A percentile compares a stretch with the other conserved stretches of the same genome.
These are phyloP conservation scores for Monsonia emarginata DNA, from an alignment of 441 rosid species.

Conservation along the genomic window DNA sequence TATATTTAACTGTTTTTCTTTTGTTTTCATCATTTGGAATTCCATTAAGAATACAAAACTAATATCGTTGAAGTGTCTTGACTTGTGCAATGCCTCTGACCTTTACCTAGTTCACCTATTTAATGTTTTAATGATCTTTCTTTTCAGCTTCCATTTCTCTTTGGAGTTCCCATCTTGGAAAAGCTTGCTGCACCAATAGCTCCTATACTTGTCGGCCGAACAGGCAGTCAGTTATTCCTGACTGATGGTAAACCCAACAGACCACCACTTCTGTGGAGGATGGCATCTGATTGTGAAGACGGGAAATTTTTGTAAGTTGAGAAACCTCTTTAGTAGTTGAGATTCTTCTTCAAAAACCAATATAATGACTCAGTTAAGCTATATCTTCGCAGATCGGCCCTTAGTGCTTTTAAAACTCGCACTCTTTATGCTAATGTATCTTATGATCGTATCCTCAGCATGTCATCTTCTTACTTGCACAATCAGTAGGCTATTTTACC, in stretches of 20 bases:
- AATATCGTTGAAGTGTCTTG: too few relatives aligned
- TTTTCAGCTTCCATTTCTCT: constrained; percentile 70
- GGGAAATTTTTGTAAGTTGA: constrained; percentile 57
- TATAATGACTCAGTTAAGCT: constrained; percentile 14
- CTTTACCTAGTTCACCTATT: not conserved
- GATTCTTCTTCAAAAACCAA: constrained; percentile 7
- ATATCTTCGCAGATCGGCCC: constrained; percentile 45
- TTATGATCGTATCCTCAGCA: constrained; percentile 73
- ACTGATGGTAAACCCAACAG: constrained; percentile 67
- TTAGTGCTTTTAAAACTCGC: constrained; percentile 63
- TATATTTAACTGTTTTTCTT: too few relatives aligned
- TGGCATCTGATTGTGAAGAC: constrained; percentile 71
- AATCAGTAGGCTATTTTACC: constrained; percentile 10
- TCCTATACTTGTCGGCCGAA: constrained; percentile 53
- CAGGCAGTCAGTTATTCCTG: constrained; percentile 77
- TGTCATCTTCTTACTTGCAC: not conserved
- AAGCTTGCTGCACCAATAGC: constrained; percentile 76
- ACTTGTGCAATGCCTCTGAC: too few relatives aligned
- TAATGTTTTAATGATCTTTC: constrained; percentile 2
- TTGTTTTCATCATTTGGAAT: too few relatives aligned
- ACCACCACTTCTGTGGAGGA: constrained; percentile 74
- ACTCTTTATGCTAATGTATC: constrained; percentile 76
- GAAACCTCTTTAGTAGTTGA: constrained; percentile 2
- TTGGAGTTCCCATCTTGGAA: constrained; percentile 71
- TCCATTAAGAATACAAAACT: too few relatives aligned